These are phyloP conservation scores for Blumeria hordei DNA, from an alignment of 2,329 filamentous ascomycete genomes.

Conservation along the genomic window DNA sequence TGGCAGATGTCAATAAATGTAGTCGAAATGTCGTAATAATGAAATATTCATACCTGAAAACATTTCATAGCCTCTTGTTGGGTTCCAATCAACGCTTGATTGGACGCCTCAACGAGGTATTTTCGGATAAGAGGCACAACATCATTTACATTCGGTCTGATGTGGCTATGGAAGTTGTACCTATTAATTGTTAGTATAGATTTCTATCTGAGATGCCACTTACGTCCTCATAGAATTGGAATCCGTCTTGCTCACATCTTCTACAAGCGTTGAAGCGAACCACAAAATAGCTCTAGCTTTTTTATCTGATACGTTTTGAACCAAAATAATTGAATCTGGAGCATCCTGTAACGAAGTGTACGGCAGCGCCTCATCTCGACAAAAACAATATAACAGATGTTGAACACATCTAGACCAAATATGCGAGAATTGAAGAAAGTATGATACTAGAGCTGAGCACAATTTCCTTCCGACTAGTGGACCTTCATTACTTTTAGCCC, in stretches of 20 bases:
- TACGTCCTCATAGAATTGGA: constrained; percentile 31
- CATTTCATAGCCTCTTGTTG: constrained; percentile 33
- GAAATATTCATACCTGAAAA: constrained; percentile 25
- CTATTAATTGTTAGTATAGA: constrained; percentile 9
- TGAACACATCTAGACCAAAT: constrained; percentile 41
- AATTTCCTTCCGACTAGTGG: constrained; percentile 47
- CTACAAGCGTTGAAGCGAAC: constrained; percentile 38
- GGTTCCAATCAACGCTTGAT: constrained; percentile 19
- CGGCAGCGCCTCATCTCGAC: constrained; percentile 20
- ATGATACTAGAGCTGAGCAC: constrained; percentile 52
- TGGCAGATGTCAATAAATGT: constrained; percentile 1
- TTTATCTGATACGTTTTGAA: constrained; percentile 22
- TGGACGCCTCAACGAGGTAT: constrained; percentile 18
- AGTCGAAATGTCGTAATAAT: neutral
- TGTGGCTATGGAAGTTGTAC: constrained; percentile 23
- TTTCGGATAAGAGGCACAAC: constrained; percentile 23
- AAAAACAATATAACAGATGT: constrained; percentile 37
- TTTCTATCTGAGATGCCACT: constrained; percentile 7
- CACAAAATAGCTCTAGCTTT: constrained; percentile 35
- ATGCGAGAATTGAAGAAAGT: constrained; percentile 45
- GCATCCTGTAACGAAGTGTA: constrained; percentile 23
- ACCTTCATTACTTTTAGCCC: constrained; percentile 26
- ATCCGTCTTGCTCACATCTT: constrained; percentile 45
- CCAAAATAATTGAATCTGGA: constrained; percentile 20
- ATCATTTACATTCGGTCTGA: constrained; percentile 26